Percentiles rank a stretch among this genome's conserved stretches.
These are phyloP conservation scores for Solanum hybrid DNA, from an alignment of 305 asterid species.

Conservation along the genomic window DNA sequence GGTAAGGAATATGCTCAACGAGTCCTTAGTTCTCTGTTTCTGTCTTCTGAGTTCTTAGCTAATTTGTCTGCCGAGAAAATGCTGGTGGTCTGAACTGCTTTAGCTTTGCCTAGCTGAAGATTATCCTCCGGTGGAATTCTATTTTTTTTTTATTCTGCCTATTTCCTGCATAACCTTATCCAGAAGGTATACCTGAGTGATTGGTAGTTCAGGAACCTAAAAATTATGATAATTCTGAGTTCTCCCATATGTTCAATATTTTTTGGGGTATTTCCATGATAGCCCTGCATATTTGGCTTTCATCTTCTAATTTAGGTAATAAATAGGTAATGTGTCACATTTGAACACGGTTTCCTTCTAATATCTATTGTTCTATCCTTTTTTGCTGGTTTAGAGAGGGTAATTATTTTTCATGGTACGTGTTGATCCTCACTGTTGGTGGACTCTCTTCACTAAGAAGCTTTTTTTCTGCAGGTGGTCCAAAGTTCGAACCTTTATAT, in stretches of 20 bases:
- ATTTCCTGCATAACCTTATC: not conserved
- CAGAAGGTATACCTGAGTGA: not conserved
- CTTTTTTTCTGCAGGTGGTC: constrained; percentile 63
- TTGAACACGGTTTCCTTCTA: not conserved
- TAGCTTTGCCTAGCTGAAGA: not conserved
- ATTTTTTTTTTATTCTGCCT: not conserved
- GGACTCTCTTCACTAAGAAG: constrained; percentile 2
- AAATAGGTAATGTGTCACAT: not conserved
- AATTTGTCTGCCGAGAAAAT: not conserved
- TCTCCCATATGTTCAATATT: not conserved
- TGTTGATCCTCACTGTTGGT: not conserved
- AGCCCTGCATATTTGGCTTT: not conserved
- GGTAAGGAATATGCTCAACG: constrained; percentile 36
- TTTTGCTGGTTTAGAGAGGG: not conserved
- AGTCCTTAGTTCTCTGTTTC: not conserved
- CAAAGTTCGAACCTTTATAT: constrained; percentile 96
- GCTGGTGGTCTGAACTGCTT: constrained; percentile 1
- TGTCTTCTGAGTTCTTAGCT: not conserved
- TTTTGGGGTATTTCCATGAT: not conserved
- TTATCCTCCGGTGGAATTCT: not conserved
- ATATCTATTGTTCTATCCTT: not conserved
- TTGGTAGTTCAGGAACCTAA: not conserved
- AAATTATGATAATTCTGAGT: not conserved
- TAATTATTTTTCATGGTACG: not conserved
- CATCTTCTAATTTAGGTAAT: not conserved